Evolutionary conservation across 148 eudicot species (phyloP).

Genomic region (Spergularia bocconei): DNA sequence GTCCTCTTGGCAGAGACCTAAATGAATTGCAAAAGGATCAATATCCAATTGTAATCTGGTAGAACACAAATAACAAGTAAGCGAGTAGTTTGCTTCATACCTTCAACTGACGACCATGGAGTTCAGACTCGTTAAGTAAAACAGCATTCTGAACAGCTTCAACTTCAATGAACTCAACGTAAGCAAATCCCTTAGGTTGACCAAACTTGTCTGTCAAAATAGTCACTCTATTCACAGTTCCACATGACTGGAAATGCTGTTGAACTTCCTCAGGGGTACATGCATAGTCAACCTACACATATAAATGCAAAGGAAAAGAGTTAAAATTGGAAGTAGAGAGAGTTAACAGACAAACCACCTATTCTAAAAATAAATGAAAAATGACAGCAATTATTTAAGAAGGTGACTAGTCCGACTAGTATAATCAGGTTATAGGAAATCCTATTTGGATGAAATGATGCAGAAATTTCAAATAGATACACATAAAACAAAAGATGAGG

Average conservation of each 20-base stretch:
- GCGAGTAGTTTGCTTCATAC: conserved; percentile 23
- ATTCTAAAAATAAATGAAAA: no score
- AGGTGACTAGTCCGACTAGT: neutral
- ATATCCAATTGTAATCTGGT: neutral
- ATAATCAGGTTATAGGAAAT: neutral
- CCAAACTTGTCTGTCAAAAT: conserved; percentile 72
- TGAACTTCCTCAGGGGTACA: conserved; percentile 82
- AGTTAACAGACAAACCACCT: neutral
- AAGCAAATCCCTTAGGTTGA: conserved; percentile 75
- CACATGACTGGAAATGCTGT: conserved; percentile 75
- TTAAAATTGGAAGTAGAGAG: neutral
- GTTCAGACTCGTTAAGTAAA: conserved; percentile 56
- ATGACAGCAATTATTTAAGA: neutral
- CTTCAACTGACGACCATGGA: conserved; percentile 76
- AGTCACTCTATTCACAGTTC: conserved; percentile 72
- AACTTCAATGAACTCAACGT: conserved; percentile 67
- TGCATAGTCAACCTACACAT: conserved; percentile 64
- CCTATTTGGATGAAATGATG: neutral
- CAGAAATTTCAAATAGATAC: neutral
- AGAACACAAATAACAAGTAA: neutral
- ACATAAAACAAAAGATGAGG: neutral
- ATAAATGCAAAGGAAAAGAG: neutral
- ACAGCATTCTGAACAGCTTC: conserved; percentile 69
- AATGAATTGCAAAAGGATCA: conserved; percentile 5
- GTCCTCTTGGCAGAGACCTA: conserved; percentile 76